Conservation (phyloP, 2,329 filamentous ascomycete species). For the Penicillium expansum region DNA sequence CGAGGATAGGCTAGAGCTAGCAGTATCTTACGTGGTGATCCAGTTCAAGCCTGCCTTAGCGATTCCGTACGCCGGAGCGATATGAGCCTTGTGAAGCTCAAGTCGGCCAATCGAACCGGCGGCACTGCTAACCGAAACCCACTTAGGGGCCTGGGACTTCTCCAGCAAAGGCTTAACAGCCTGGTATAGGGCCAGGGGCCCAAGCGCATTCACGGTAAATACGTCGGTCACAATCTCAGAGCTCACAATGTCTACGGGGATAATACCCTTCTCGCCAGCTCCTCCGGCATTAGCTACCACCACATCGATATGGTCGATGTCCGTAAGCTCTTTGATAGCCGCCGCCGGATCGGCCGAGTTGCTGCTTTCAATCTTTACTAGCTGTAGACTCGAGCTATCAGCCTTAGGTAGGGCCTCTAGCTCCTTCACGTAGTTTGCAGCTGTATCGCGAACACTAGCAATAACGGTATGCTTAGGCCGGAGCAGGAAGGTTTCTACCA, state of each 20-base stretch:
- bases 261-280: neutral
- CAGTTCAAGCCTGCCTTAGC: neutral
- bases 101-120: neutral
- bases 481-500: no score
- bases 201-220: neutral
- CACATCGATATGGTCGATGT: neutral
- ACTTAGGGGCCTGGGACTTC: neutral
- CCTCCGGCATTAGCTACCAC: neutral
- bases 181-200: neutral
- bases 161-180: neutral
- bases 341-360: neutral
- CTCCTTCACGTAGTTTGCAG: no score
- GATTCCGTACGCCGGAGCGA: neutral
- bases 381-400: no score
- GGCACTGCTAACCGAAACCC: neutral
- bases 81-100: neutral
- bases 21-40: neutral
- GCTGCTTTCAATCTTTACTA: neutral
- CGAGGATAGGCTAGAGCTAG: neutral
- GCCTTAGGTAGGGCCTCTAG: no score
- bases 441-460: no score
- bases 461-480: no score
- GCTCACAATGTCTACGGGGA: neutral
- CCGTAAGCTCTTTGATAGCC: neutral
- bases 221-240: neutral